Conservation (phyloP, 2,329 filamentous ascomycete species). For the Byssochlamys sp. region DNA sequence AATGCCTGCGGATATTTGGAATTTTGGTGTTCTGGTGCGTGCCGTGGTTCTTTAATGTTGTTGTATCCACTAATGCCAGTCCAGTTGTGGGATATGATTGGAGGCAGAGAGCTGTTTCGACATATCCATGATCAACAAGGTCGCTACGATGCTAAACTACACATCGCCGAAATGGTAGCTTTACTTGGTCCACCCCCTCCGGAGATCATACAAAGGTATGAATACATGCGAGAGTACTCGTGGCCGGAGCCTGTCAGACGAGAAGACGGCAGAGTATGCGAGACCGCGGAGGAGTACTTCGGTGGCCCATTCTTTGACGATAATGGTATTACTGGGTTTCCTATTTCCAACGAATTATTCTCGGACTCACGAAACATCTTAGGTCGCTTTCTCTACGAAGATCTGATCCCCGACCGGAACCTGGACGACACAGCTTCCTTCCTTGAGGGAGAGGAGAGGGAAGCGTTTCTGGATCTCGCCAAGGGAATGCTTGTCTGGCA, state of each 20-base stretch:
- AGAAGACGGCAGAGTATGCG: slow-evolving; percentile 14
- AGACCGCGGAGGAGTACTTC: slow-evolving; percentile 26
- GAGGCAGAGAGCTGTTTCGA: slow-evolving; percentile 28
- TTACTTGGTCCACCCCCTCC: slow-evolving; percentile 31
- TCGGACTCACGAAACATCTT: slow-evolving; percentile 8
- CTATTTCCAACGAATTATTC: slow-evolving; percentile 9
- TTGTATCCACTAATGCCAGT: slow-evolving; percentile 15
- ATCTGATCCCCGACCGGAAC: slow-evolving; percentile 23
- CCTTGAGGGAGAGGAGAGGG: slow-evolving; percentile 20
- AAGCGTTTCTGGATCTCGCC: slow-evolving; percentile 22
- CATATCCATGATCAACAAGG: slow-evolving; percentile 25
- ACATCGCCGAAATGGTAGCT: slow-evolving; percentile 37
- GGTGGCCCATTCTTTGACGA: slow-evolving; percentile 29
- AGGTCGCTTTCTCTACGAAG: slow-evolving; percentile 25
- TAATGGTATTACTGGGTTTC: slow-evolving; percentile 15
- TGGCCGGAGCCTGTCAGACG: slow-evolving; percentile 21
- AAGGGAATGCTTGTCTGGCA: slow-evolving; percentile 24
- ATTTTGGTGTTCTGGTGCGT: slow-evolving; percentile 29
- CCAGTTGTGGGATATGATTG: slow-evolving; percentile 28
- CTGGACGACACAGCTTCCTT: slow-evolving; percentile 19
- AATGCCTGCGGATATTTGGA: slow-evolving; percentile 34
- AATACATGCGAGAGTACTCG: slow-evolving; percentile 18
- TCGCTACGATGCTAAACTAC: slow-evolving; percentile 27
- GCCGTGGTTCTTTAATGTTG: slow-evolving; percentile 7
- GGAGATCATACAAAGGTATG: slow-evolving; percentile 27